Evolutionary conservation across 768 basidiomycete genomes (phyloP), one percentile per base, ranked within the genome.

Genomic region (Chalciporus chontae): DNA sequence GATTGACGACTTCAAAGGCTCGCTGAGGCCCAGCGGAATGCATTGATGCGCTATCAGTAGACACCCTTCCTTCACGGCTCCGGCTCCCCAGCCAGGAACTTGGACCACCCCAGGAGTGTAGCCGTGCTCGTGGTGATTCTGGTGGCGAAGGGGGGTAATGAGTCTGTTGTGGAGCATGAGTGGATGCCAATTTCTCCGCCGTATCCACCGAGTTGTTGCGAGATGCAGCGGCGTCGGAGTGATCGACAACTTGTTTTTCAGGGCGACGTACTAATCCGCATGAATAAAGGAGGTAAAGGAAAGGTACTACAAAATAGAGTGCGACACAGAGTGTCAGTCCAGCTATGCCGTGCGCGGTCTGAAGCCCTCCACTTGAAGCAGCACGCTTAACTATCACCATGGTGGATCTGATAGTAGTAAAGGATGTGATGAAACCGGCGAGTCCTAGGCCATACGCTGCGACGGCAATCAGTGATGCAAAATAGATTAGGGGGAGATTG

Each of bases 301-400:
- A 45, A 31, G 80, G 84, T 15, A 80, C 54, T 37, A 81, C 36
- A 27, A 67, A 71, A 62, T 88, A 90, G 18, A 90, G 68, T 34
- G 73, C 74, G 36, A 79, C 51, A 61, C 85, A 87, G 14, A 91
- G 75, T 15, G 76, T 77, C 38, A 90, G 68, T 29, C 86, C 85
- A 1, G 77, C 82, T 61, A 75, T 72, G 27, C 84, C 80, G 60
- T 91, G 90, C 8, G 66, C 61, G 2, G 89, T 90, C 51, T 69
- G 72, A 40, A 90, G 73, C 51, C 68, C 44, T 34, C 44, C 46
- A 37, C 63, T 57, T 26, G 71, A 62, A 13, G 54, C 44, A 40
- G 69, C 61, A 40, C 73, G 71, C 54, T 68, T 73, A 38, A 62
- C 47, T 7, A 68, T 15, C 37, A 54, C 51, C 26, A 56, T 50